Conservation (phyloP, 306 rosid genomes). For the Cucurbita argyrosperma region DNA sequence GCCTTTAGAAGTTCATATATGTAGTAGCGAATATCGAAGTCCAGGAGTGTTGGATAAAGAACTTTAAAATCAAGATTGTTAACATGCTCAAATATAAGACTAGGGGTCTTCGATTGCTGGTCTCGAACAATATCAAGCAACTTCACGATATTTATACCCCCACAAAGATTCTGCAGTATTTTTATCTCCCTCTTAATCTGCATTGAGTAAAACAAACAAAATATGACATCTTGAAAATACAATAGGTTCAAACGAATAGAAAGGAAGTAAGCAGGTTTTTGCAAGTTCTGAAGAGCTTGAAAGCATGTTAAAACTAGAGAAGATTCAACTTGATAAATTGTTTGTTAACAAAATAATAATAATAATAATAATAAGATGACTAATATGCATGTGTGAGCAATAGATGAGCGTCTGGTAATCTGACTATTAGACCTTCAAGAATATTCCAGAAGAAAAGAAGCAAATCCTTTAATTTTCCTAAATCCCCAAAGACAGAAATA, state of each 20-base stretch:
- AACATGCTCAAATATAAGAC: conserved; percentile 31
- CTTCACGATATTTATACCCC: conserved; percentile 34
- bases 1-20: conserved; percentile 34
- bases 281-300: not conserved
- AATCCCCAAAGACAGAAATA: not conserved
- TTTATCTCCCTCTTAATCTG: conserved; percentile 39
- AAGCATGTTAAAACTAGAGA: not conserved
- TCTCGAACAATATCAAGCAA: conserved; percentile 29
- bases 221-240: not conserved
- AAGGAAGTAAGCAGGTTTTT: not conserved
- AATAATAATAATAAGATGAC: not conserved
- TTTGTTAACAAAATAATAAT: not conserved
- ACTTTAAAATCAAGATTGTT: conserved; percentile 33
- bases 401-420: not conserved
- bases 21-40: conserved; percentile 34
- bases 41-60: conserved; percentile 25
- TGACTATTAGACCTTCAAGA: not conserved
- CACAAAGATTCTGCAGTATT: conserved; percentile 35
- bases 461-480: not conserved
- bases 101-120: conserved; percentile 28
- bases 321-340: not conserved
- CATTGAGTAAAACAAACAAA: not conserved
- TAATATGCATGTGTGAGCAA: not conserved
- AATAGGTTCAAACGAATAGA: not conserved
- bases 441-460: not conserved